Evolutionary conservation across 768 basidiomycete species (phyloP), one percentile per base, ranked within the genome.

Genomic region (Calvatia gigantea): DNA sequence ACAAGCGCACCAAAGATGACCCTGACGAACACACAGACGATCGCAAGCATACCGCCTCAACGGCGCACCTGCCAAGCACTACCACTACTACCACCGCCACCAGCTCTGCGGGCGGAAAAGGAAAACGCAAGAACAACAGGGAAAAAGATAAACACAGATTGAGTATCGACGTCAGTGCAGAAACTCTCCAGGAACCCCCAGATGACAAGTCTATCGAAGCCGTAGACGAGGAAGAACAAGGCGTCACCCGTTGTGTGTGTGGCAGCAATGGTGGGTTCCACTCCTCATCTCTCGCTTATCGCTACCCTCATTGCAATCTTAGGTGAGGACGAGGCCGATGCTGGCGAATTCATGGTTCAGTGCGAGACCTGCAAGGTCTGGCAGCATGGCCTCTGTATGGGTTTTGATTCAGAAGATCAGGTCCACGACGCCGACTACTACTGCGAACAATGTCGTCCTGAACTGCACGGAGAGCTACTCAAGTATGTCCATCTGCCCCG

Each of bases 341-440:
- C 90, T 49, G 91, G 93, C 45, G 94, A 93, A 69, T 91, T 96
- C 74, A 97, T 98, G 92, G 93, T 98, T 48, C 90, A 94, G 69
- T 99, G 96, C 73, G 96, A 98, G 73, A 86, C 79, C 41, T 99
- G 96, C 76, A 91, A 94, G 65, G 92, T 91, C 53, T 99, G 96
- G 96, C 96, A 99, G 72, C 96, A 99, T 68, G 94, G 94, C 2
- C 79, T 86, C 8, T 99, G 97, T 74, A 93, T 99, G 85, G 96
- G 94, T 38, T 91, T 90, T 69, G 85, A 90, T 61, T 82, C 83
- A 31, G 86, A 89, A 65, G 84, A 84, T 63, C 79, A 83, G 63
- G 79, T 89, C 39, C 84, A 82, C 65, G 79, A 82, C 67, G 83
- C 82, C 60, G 87, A 93, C 69, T 98, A 98, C 70, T 94, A 87